phyloP scores from a whole-genome alignment of 2,329 filamentous ascomycete genomes.

The Sporothrix brunneoviolacea region DNA sequence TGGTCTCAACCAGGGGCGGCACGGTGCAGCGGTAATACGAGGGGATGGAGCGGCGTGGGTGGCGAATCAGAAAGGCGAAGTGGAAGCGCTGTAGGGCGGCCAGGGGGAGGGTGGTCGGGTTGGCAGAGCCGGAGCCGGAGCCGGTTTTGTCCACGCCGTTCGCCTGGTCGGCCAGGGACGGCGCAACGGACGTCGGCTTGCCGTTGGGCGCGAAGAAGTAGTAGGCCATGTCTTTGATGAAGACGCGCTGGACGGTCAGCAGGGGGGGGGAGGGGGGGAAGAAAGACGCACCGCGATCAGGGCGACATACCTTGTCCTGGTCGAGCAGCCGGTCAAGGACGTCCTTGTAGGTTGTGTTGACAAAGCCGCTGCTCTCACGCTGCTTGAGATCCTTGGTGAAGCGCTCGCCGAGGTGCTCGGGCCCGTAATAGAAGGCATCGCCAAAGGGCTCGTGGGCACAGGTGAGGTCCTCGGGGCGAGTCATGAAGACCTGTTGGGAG shows the following conservation, averaged over 20 bases:
- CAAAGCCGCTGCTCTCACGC: constrained; percentile 57
- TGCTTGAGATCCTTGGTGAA: constrained; percentile 61
- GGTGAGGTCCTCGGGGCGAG: constrained; percentile 69
- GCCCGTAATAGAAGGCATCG: constrained; percentile 93
- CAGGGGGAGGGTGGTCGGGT: constrained; percentile 78
- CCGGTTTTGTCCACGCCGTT: constrained; percentile 24
- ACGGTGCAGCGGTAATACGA: constrained; percentile 93
- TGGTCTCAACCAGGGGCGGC: constrained; percentile 73
- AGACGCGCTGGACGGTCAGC: constrained; percentile 57
- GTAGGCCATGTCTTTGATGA: constrained; percentile 97
- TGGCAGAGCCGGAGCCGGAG: constrained; percentile 49
- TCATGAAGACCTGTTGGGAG: constrained; percentile 80
- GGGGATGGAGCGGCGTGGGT: constrained; percentile 85
- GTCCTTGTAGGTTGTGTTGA: constrained; percentile 63
- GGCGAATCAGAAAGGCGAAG: constrained; percentile 94
- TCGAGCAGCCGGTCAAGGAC: constrained; percentile 70
- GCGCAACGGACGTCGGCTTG: constrained; percentile 63
- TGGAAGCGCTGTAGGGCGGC: constrained; percentile 73
- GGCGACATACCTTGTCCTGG: constrained; percentile 38
- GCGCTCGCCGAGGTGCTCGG: constrained; percentile 74
- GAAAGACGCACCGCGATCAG: constrained; percentile 1
- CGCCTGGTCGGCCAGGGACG: constrained; percentile 56
- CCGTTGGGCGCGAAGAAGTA: constrained; percentile 75
- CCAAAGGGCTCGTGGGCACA: constrained; percentile 95
- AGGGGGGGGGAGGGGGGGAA: background rate